Conservation (phyloP, 2,329 filamentous ascomycete genomes). For the Aspergillus tanneri region DNA sequence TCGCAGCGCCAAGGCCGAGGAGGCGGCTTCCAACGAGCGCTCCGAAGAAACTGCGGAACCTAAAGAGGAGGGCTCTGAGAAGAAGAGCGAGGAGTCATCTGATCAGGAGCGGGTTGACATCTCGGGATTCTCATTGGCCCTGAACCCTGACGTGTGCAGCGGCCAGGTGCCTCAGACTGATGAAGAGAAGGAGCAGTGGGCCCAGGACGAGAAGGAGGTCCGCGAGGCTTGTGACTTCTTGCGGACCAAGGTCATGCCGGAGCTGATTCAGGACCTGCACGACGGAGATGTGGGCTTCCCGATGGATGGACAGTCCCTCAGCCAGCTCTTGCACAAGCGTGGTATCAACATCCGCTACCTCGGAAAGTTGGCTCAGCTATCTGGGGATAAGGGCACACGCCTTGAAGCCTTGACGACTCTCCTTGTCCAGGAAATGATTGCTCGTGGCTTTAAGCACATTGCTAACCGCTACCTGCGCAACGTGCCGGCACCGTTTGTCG, state of each 20-base stretch:
- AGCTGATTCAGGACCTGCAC: slow-evolving; percentile 79
- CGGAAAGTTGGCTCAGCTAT: slow-evolving; percentile 74
- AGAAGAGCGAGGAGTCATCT: slow-evolving; percentile 41
- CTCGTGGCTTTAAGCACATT: slow-evolving; percentile 94
- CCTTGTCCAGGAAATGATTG: slow-evolving; percentile 85
- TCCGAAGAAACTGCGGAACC: slow-evolving; percentile 41
- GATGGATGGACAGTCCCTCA: slow-evolving; percentile 94
- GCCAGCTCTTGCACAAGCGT: slow-evolving; percentile 86
- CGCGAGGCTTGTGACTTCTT: slow-evolving; percentile 79
- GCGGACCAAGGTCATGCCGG: slow-evolving; percentile 74
- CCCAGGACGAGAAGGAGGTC: slow-evolving; percentile 83
- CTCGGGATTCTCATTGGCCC: slow-evolving; percentile 78
- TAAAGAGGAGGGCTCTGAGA: slow-evolving; percentile 39
- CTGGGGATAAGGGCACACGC: slow-evolving; percentile 65
- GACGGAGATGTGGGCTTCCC: slow-evolving; percentile 95
- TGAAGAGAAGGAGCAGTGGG: slow-evolving; percentile 80
- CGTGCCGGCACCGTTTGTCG: slow-evolving; percentile 75
- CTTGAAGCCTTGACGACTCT: slow-evolving; percentile 76
- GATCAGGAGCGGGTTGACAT: slow-evolving; percentile 75
- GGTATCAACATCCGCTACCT: slow-evolving; percentile 97
- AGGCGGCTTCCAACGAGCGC: slow-evolving; percentile 39
- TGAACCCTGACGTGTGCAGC: slow-evolving; percentile 95
- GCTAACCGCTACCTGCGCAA: slow-evolving; percentile 75
- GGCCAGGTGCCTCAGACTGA: slow-evolving; percentile 87
- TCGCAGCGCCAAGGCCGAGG: slow-evolving; percentile 45